phyloP scores from a whole-genome alignment of 2,329 filamentous ascomycete species.

The Cryphonectria naterciae region DNA sequence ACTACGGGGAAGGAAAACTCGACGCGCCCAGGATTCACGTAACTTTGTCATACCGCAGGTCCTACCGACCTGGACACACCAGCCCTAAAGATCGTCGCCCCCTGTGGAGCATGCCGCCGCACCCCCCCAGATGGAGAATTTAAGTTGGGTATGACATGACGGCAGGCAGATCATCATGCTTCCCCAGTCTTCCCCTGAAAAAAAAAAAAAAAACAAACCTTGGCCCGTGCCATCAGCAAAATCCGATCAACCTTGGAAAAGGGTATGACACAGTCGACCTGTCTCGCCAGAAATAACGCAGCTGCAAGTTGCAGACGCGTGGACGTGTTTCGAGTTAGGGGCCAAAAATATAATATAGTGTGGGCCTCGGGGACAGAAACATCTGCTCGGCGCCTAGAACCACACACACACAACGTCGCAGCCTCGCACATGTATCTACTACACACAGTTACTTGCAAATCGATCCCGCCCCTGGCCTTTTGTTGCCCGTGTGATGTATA shows the following conservation, averaged over 20 bases:
- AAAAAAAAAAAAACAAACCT: background rate
- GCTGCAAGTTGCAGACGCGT: background rate
- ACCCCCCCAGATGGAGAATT: conserved; percentile 3
- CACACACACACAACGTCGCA: background rate
- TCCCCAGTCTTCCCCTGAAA: conserved; percentile 12
- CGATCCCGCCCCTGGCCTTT: background rate
- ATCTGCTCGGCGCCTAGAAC: background rate
- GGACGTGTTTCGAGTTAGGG: background rate
- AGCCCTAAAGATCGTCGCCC: conserved; percentile 12
- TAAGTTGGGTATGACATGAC: conserved; percentile 11
- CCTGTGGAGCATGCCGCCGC: conserved; percentile 11
- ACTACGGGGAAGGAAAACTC: background rate
- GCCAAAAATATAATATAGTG: conserved; percentile 2
- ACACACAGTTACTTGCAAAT: background rate
- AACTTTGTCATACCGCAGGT: conserved; percentile 20
- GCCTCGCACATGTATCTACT: background rate
- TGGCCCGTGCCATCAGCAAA: background rate
- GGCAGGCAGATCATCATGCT: conserved; percentile 11
- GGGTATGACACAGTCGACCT: background rate
- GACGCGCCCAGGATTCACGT: conserved; percentile 15
- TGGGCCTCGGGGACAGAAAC: background rate
- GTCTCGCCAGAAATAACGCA: conserved; percentile 3
- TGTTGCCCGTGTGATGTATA: background rate
- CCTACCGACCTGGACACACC: conserved; percentile 1
- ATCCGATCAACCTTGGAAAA: background rate